phyloP scores from a whole-genome alignment of 2,329 filamentous ascomycete species.

The Botrytis medusae region DNA sequence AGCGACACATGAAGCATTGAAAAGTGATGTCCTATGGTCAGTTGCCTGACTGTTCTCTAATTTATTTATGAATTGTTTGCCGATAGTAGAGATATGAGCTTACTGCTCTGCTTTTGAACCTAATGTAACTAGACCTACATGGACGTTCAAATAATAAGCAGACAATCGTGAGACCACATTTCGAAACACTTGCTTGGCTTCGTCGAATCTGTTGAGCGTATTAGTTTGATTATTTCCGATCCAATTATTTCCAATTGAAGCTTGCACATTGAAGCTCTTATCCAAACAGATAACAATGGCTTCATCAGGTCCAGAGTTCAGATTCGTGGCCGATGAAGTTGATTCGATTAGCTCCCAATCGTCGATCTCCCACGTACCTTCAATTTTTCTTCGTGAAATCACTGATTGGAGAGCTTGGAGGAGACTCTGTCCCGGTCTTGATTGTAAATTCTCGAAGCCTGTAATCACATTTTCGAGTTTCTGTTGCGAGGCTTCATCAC shows the following conservation, averaged over 20 bases:
- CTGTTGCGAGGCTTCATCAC: neutral
- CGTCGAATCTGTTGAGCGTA: neutral
- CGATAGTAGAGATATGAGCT: neutral
- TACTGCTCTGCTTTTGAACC: neutral
- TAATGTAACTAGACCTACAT: neutral
- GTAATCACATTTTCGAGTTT: neutral
- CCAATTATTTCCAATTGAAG: neutral
- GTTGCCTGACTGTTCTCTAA: neutral
- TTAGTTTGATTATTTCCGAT: neutral
- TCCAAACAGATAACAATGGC: neutral
- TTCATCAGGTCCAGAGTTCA: neutral
- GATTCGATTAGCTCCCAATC: neutral
- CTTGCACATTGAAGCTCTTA: neutral
- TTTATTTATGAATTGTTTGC: neutral
- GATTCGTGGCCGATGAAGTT: neutral
- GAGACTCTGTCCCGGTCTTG: neutral
- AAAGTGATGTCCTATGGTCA: neutral
- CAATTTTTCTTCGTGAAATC: neutral
- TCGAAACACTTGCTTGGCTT: neutral
- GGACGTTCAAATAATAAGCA: neutral
- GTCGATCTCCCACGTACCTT: neutral
- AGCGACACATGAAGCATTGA: neutral
- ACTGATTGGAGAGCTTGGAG: neutral
- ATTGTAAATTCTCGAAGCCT: neutral
- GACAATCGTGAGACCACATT: neutral